Base-by-base conservation (phyloP, 2,329 filamentous ascomycete genomes). In the Sordariomycetes sp. region DNA sequence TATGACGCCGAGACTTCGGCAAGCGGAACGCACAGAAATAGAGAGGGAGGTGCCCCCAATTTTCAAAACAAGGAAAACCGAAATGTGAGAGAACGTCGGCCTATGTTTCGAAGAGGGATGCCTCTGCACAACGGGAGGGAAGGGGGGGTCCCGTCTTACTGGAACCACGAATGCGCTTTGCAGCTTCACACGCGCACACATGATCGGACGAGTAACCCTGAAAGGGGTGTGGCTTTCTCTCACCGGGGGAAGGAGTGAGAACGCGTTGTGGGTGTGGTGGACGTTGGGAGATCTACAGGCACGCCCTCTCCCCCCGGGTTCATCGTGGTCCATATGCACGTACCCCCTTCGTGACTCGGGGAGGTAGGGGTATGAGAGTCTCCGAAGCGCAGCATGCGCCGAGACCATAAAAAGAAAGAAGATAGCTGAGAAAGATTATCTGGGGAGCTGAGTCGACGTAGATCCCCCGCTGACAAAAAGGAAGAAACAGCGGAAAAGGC, bases 151-250 rank as follows among this genome's bases (percentile, higher is more conserved):
- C 45, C 45, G 22, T 50, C 45, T 56, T 10, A 42, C 45, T 52
- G 48, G 55, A 45, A 56, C 55, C 55, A 52, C 48, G 28, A 52
- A 52, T 20, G 32, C 39, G 10, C 54, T 51, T 32, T 17, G 45
- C 28, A 8, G 28, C 39, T 32, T 45, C 24, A n/a, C 54, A 55
- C 34, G 34, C 39, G 20, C 15, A 52, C 55, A 56, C 55, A 56
- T 56, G 55, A 56, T 56, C 55, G 34, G 55, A 56, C 48, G 55
- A 56, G 55, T 52, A 28, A 52, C 34, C 48, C 24, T 13, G 39
- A 20, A 34, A n/a, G n/a, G 32, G 13, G 54, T 24, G 20, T 12
- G 8, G 17, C 15, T 52, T 32, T 24, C 25, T 52, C 51, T 52
- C 45, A 22, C 20, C n/a, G n/a, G 45, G 45, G 7, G 3, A 22